These are phyloP conservation scores for Ambrosiella xylebori DNA, from an alignment of 2,329 filamentous ascomycete species.

Conservation along the genomic window DNA sequence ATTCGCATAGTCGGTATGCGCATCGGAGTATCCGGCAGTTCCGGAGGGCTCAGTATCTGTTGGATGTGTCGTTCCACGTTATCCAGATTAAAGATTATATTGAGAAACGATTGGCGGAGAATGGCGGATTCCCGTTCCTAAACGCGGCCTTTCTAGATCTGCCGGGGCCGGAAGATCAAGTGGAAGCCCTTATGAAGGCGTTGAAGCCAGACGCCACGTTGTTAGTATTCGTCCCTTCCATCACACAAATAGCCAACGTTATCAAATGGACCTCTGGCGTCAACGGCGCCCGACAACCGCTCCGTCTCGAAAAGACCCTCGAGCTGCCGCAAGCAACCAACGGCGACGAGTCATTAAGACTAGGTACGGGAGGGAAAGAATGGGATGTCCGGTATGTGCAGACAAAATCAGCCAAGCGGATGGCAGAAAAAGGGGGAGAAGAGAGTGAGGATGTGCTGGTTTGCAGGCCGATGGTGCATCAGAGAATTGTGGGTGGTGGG, in stretches of 20 bases:
- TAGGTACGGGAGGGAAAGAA: constrained; percentile 33
- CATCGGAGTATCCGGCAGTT: constrained; percentile 48
- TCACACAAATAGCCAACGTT: constrained; percentile 59
- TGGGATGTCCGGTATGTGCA: constrained; percentile 44
- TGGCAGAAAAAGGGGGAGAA: constrained; percentile 12
- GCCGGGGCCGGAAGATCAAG: constrained; percentile 38
- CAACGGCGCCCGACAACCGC: constrained; percentile 13
- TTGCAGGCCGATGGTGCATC: constrained; percentile 26
- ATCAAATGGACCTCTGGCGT: constrained; percentile 24
- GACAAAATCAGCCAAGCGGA: constrained; percentile 5
- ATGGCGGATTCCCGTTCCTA: constrained; percentile 40
- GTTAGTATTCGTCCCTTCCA: constrained; percentile 56
- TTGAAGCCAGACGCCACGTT: constrained; percentile 48
- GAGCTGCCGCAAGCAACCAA: constrained; percentile 33
- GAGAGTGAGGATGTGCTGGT: constrained; percentile 20
- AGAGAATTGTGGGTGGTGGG: constrained; percentile 24
- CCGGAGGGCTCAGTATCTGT: constrained; percentile 50
- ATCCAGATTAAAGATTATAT: constrained; percentile 50
- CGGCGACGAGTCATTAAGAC: constrained; percentile 27
- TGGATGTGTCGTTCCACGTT: constrained; percentile 57
- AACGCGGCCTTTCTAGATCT: constrained; percentile 59
- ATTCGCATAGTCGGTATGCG: constrained; percentile 46
- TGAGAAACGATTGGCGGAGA: constrained; percentile 15
- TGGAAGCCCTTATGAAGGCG: constrained; percentile 32
- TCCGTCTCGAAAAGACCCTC: constrained; percentile 39